Conservation (phyloP, 2,329 filamentous ascomycete genomes). For the Arachnopeziza araneosa region DNA sequence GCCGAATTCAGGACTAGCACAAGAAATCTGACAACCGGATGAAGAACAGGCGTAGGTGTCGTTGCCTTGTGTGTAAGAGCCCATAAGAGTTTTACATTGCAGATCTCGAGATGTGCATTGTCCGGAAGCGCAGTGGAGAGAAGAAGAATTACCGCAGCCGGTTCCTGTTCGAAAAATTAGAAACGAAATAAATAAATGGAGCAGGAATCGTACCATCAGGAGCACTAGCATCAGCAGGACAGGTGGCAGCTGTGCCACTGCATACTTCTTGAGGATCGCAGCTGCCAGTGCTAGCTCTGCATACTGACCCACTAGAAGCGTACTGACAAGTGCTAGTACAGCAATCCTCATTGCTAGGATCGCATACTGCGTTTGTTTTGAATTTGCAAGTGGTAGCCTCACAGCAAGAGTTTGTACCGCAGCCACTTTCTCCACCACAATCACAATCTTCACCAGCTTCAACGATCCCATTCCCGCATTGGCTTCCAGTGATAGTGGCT, state of each 20-base stretch:
- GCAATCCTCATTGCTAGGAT: constrained; percentile 76
- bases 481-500: constrained; percentile 71
- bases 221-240: constrained; percentile 66
- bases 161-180: constrained; percentile 35
- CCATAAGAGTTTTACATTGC: constrained; percentile 84
- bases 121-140: constrained; percentile 76
- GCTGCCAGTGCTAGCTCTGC: constrained; percentile 68
- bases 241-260: constrained; percentile 63
- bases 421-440: constrained; percentile 64
- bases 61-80: constrained; percentile 65
- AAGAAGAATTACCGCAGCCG: constrained; percentile 54
- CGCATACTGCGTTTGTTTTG: constrained; percentile 65
- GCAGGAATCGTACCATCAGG: constrained; percentile 50
- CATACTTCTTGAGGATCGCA: constrained; percentile 88
- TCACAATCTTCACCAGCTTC: constrained; percentile 93
- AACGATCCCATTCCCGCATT: constrained; percentile 96
- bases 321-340: constrained; percentile 65
- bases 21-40: constrained; percentile 70
- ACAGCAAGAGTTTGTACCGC: constrained; percentile 75
- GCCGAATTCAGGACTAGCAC: constrained; percentile 62
- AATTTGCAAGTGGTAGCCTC: constrained; percentile 84
- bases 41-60: constrained; percentile 74
- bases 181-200: neutral
- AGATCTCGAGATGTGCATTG: constrained; percentile 90
- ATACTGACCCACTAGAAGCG: constrained; percentile 63